Evolutionary conservation across 2,329 filamentous ascomycete genomes (phyloP).

Genomic region (Fusarium piperis): DNA sequence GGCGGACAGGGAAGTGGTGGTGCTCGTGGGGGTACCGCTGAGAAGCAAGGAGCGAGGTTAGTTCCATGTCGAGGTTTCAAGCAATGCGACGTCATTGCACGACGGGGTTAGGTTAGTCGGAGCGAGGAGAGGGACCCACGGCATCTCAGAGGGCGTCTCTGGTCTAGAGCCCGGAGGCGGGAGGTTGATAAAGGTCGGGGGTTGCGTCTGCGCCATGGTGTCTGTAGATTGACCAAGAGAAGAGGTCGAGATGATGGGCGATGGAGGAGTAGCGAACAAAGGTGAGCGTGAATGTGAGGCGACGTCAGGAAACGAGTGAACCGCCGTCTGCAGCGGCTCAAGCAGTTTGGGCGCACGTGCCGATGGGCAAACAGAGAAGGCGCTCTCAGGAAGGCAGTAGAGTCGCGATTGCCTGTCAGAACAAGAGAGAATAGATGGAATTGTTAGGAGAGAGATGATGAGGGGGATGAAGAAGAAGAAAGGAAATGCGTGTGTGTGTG

Average conservation of each 20-base stretch:
- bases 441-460: not conserved
- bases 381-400: not conserved
- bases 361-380: not conserved
- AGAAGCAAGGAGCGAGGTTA: conserved; percentile 20
- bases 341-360: conserved; percentile 5
- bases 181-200: conserved; percentile 82
- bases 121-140: conserved; percentile 66
- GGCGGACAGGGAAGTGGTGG: conserved; percentile 89
- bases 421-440: not conserved
- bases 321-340: conserved; percentile 24
- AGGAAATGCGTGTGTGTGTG: conserved; percentile 1
- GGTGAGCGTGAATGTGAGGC: conserved; percentile 6
- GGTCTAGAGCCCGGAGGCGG: conserved; percentile 84
- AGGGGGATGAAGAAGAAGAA: not conserved
- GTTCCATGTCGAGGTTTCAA: conserved; percentile 2
- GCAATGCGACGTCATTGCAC: not conserved
- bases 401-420: not conserved
- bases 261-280: not conserved
- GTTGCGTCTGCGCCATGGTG: conserved; percentile 53
- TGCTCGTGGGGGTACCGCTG: conserved; percentile 92
- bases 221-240: not conserved
- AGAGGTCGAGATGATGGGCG: not conserved
- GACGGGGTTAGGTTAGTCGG: not conserved
- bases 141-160: conserved; percentile 88
- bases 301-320: conserved; percentile 7